Evolutionary conservation across 768 basidiomycete species (phyloP), one percentile per base, ranked within the genome.

Genomic region (Rhizopogon rudus): DNA sequence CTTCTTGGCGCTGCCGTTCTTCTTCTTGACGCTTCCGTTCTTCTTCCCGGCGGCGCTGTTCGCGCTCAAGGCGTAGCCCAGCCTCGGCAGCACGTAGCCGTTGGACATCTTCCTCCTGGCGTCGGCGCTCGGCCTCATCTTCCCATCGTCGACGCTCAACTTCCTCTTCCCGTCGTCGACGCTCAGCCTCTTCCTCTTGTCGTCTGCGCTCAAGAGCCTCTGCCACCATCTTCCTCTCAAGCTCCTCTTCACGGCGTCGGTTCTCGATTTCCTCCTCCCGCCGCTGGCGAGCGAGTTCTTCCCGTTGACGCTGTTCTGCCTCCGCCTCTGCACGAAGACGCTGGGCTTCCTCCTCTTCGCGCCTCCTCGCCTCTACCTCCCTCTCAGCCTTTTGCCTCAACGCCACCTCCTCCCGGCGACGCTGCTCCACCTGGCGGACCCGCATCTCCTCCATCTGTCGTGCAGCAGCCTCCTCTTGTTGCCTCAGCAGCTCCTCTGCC

Each of bases 11-110:
- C 31, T 33, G 31, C 31, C 10, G 31, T 33, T 57, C 78, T 77
- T 35, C 68, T 66, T 44, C 72, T 68, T 51, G 80, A 77, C 37
- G 77, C 75, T 49, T 49, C 35, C 22, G 48, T 8, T 49, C 48
- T 37, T 49, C 48, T 22, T 49, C 48, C 9, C 33, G 35, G 48
- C 48, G 48, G 35, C 48, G 48, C 48, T 37, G 48, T 25, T 49
- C 48, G 3, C 48, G 48, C 20, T 49, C 48, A 9, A 14, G 9
- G 35, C 48, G 48, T 37, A 37, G 10, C 35, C 13, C 35, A 37
- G 35, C 35, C 35, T 37, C 35, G 13, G 35, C 48, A 22, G 14
- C 20, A 37, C 48, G 48, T 10, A 20, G 20, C 9, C 48, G 48
- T 14, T 49, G 46, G 14, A 8, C 33, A 16, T 49, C 48, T 49